Conservation (phyloP, 225 moss, liverwort and hornwort species). For the Bryum argenteum region DNA sequence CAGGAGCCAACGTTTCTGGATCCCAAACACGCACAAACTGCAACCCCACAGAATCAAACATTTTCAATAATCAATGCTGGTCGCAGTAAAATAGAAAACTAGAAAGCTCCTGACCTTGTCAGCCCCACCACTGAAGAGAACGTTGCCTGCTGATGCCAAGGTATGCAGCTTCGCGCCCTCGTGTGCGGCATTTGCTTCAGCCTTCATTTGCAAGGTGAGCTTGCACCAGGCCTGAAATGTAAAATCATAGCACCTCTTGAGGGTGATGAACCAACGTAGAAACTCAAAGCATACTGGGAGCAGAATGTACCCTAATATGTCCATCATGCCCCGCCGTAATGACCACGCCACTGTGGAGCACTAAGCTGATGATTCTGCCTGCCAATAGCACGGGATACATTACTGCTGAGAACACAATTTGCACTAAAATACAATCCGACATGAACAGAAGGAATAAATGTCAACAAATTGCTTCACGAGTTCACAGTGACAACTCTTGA, state of each 20-base stretch:
- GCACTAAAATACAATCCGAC: neutral
- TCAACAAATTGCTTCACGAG: too few species aligned
- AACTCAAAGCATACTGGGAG: neutral
- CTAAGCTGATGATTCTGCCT: slow-evolving; percentile 48
- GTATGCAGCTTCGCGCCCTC: slow-evolving; percentile 42
- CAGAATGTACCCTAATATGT: slow-evolving; percentile 41
- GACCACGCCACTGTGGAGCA: slow-evolving; percentile 33
- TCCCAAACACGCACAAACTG: slow-evolving; percentile 53
- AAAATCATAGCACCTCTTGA: neutral
- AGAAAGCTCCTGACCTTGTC: slow-evolving; percentile 36
- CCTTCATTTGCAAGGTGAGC: slow-evolving; percentile 40
- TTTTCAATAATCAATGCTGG: too few species aligned
- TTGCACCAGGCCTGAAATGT: slow-evolving; percentile 48
- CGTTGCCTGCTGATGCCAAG: slow-evolving; percentile 31
- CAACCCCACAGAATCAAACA: neutral
- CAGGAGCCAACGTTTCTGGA: slow-evolving; percentile 36
- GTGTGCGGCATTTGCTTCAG: slow-evolving; percentile 47
- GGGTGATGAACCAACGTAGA: neutral
- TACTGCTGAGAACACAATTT: neutral
- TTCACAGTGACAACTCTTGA: neutral
- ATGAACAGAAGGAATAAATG: too few species aligned
- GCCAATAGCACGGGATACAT: slow-evolving; percentile 10
- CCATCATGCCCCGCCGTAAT: slow-evolving; percentile 51
- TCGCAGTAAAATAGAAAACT: too few species aligned
- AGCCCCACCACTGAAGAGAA: slow-evolving; percentile 56